Percentiles rank a stretch among this genome's conserved stretches.
Conservation (phyloP, 345 rosid genomes). For the Stellera chamaejasme region DNA sequence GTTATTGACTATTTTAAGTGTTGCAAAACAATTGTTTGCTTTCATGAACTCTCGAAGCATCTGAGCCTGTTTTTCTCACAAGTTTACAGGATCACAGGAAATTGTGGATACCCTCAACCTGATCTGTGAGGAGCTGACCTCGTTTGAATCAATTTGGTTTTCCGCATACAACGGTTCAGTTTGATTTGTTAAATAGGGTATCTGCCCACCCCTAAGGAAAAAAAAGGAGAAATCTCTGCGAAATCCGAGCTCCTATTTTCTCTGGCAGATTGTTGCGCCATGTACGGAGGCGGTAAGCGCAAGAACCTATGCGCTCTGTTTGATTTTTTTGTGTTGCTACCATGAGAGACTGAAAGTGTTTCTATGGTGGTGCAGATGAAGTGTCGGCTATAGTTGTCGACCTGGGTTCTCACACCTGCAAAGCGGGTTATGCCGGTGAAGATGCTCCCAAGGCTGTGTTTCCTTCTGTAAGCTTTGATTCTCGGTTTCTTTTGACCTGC, state of each 20-base stretch:
- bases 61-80: too few species aligned
- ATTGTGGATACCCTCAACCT: too few species aligned
- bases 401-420: slow-evolving; percentile 97
- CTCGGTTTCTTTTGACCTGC: background rate
- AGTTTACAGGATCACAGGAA: too few species aligned
- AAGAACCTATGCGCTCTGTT: background rate
- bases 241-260: background rate
- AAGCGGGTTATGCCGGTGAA: slow-evolving; percentile 99
- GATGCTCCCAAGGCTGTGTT: slow-evolving; percentile 99
- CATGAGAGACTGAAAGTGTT: background rate
- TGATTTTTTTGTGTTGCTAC: slow-evolving; percentile 6
- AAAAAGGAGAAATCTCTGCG: slow-evolving; percentile 7
- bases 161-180: too few species aligned
- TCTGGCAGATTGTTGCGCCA: slow-evolving; percentile 25
- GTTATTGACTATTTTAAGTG: too few species aligned
- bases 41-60: too few species aligned
- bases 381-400: slow-evolving; percentile 98
- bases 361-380: slow-evolving; percentile 52
- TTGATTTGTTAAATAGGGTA: too few species aligned
- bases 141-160: too few species aligned
- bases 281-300: slow-evolving; percentile 95
- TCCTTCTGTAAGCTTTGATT: slow-evolving; percentile 58
- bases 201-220: too few species aligned
- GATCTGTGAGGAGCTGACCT: too few species aligned
- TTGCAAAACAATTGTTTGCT: too few species aligned